Percentiles rank a stretch among this genome's conserved stretches.
Evolutionary conservation across 2,329 filamentous ascomycete species (phyloP).

Genomic region (Xylariaceae sp.): DNA sequence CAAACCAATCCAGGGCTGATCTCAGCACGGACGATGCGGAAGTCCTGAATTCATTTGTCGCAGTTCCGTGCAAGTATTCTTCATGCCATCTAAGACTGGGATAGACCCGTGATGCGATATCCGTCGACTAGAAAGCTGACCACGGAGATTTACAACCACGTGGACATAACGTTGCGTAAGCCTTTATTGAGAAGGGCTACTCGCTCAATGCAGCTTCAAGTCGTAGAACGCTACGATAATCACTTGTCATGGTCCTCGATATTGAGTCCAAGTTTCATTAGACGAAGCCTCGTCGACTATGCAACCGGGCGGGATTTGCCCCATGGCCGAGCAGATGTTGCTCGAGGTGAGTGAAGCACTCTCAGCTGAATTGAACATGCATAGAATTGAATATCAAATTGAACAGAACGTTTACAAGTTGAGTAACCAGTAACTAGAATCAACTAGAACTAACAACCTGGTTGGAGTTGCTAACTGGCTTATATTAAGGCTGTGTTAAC

Average conservation of each 20-base stretch:
- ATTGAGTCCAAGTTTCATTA: not conserved
- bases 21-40: conserved; percentile 7
- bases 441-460: too few relatives aligned
- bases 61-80: not conserved
- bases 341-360: too few relatives aligned
- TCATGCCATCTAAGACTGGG: too few relatives aligned
- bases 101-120: conserved; percentile 3
- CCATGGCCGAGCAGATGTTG: not conserved
- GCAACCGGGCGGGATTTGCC: not conserved
- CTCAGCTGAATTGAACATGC: too few relatives aligned
- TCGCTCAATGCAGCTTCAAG: not conserved
- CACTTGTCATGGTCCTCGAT: not conserved
- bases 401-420: too few relatives aligned
- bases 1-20: conserved; percentile 13
- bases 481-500: too few relatives aligned
- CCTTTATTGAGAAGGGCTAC: not conserved
- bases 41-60: conserved; percentile 8
- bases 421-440: too few relatives aligned
- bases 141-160: conserved; percentile 7
- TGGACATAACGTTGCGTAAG: conserved; percentile 9
- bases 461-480: too few relatives aligned
- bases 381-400: too few relatives aligned
- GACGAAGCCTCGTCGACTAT: not conserved
- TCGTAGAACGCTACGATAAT: not conserved
- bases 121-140: not conserved